Base-by-base conservation (phyloP, 2,329 filamentous ascomycete genomes). In the Epicoccum sorghinum region DNA sequence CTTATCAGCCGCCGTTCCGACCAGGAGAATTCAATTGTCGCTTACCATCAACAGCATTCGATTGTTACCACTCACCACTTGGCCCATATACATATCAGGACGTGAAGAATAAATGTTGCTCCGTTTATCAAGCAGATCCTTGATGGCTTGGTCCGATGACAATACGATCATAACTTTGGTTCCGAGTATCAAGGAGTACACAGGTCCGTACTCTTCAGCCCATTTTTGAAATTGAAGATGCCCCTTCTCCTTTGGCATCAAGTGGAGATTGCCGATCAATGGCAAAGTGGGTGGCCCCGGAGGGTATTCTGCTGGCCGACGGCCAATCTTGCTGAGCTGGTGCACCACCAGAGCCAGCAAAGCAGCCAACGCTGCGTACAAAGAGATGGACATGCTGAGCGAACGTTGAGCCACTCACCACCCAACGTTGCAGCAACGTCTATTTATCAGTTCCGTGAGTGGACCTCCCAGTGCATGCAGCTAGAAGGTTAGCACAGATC, bases 221-320 rank as follows among this genome's bases (percentile, higher is more conserved):
- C 82, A 84, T 62, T 80, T 78, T 29, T 80, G 67, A 48, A 82
- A 82, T 47, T 82, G 79, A 0, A 79, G 58, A 49, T 82, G 77
- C 0, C 65, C 64, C 27, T 79, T 68, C 5, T 71, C 45, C 3
- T 67, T 69, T 0, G 80, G 80, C 62, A 83, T 80, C 22, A 64
- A 76, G 59, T 82, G 81, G 2, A 84, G 61, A 41, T 84, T 84
- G 5, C 82, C 82, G 7, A 84, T 64, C 1, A 84, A 47, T 0
- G 81, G 82, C 1, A 83, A 29, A 0, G 80, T 82, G 1, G 80
- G 80, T 5, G 82, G 82, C 0, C 82, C 82, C 1, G 81, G 80
- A 10, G 81, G 81, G 32, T 73, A 78, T 18, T 63, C 68, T 33
- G 61, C 62, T 22, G 76, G 65, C 54, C 78, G 59, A 7, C 52